These are phyloP conservation scores for Penicillium bovifimosum DNA, from an alignment of 495 filamentous ascomycete genomes.

Conservation along the genomic window DNA sequence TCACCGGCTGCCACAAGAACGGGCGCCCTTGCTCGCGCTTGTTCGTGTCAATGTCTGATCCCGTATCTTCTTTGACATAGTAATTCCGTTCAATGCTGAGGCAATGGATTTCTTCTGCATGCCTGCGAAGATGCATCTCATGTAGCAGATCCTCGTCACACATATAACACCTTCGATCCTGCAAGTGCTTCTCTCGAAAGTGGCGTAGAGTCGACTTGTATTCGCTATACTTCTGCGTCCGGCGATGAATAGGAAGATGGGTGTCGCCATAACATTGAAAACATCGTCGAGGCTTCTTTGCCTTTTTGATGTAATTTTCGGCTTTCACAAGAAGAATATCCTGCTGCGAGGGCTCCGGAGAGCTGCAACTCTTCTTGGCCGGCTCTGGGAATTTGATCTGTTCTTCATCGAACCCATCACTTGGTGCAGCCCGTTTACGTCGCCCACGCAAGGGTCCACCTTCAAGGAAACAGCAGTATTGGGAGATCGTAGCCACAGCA, in stretches of 20 bases:
- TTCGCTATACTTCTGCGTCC: slow-evolving; percentile 17
- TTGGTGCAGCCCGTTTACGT: slow-evolving; percentile 15
- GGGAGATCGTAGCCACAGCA: slow-evolving; percentile 14
- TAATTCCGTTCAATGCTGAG: slow-evolving; percentile 15
- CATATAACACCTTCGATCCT: slow-evolving; percentile 22
- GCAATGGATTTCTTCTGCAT: slow-evolving; percentile 17
- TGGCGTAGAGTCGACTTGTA: slow-evolving; percentile 20
- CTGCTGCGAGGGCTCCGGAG: slow-evolving; percentile 6
- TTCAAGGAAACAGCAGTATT: slow-evolving; percentile 18
- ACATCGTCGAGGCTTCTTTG: slow-evolving; percentile 16
- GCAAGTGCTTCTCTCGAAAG: slow-evolving; percentile 23
- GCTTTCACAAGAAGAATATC: slow-evolving; percentile 12
- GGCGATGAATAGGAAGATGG: slow-evolving; percentile 15
- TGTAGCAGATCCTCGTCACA: slow-evolving; percentile 19
- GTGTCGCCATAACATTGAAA: slow-evolving; percentile 23
- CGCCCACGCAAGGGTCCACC: slow-evolving; percentile 19
- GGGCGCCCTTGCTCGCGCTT: no score
- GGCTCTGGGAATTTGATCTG: slow-evolving; percentile 8
- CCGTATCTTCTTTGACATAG: slow-evolving; percentile 8
- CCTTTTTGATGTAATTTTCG: slow-evolving; percentile 12
- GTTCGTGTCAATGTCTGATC: slow-evolving; percentile 15
- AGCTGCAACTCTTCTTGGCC: slow-evolving; percentile 12
- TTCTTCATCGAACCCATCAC: slow-evolving; percentile 5
- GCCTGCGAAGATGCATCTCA: slow-evolving; percentile 26
- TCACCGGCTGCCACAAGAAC: no score